A percentile compares a stretch with the other conserved stretches of the same genome.
Conservation (phyloP, 106 monocot genomes). For the Chionographis japonica region DNA sequence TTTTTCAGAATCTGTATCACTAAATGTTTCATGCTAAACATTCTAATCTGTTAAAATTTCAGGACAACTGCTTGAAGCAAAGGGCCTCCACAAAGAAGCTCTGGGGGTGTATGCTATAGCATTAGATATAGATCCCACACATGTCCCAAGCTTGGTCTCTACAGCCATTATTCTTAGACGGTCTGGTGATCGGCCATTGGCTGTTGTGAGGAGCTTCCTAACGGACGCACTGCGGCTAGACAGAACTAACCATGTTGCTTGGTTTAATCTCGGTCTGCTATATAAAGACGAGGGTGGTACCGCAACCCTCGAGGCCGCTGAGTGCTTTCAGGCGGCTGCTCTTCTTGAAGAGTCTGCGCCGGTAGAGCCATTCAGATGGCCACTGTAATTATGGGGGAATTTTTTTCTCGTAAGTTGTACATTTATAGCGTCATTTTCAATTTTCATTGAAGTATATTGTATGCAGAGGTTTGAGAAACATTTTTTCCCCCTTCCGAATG, state of each 20-base stretch:
- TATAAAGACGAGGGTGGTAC: slow-evolving; percentile 40
- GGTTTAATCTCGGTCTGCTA: slow-evolving; percentile 76
- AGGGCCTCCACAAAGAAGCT: slow-evolving; percentile 58
- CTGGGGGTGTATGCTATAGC: slow-evolving; percentile 61
- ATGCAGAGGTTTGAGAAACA: too few relatives aligned
- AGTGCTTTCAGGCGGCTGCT: slow-evolving; percentile 87
- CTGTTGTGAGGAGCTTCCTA: slow-evolving; percentile 55
- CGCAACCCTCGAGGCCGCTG: slow-evolving; percentile 57
- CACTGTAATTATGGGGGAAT: background rate
- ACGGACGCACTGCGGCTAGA: slow-evolving; percentile 79
- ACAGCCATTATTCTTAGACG: slow-evolving; percentile 52
- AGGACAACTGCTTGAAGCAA: slow-evolving; percentile 75
- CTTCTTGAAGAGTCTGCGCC: slow-evolving; percentile 88
- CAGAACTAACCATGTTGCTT: slow-evolving; percentile 68
- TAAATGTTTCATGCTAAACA: background rate
- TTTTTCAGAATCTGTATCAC: too few relatives aligned
- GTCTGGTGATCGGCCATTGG: slow-evolving; percentile 33
- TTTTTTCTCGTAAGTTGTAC: slow-evolving; percentile 36
- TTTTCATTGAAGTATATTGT: background rate
- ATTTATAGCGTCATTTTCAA: slow-evolving; percentile 3
- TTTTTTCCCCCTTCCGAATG: too few relatives aligned
- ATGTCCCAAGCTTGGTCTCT: slow-evolving; percentile 88
- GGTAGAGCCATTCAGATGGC: slow-evolving; percentile 81
- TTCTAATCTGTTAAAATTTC: slow-evolving; percentile 7
- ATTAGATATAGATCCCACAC: slow-evolving; percentile 53